These are phyloP conservation scores for Triadica sebifera DNA, from an alignment of 345 rosid genomes.

Conservation along the genomic window DNA sequence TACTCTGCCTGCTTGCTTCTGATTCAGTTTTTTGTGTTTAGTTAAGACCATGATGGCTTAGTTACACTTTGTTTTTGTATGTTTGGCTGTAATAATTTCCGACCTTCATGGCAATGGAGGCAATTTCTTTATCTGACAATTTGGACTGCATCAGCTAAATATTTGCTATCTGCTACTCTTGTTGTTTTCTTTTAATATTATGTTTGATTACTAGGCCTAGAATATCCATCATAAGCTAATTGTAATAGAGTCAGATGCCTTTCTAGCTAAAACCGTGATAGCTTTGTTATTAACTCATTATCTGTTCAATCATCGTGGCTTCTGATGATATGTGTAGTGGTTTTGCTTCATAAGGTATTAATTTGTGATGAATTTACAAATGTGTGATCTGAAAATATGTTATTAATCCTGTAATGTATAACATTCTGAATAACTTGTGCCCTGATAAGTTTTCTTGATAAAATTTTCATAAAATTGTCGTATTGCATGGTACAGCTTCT, in stretches of 20 bases:
- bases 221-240: neutral
- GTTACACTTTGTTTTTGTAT: neutral
- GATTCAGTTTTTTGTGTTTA: neutral
- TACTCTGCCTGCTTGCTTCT: neutral
- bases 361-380: neutral
- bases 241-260: neutral
- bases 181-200: no score
- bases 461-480: no score
- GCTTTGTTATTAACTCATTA: neutral
- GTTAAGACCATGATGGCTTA: neutral
- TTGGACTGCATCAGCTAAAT: no score
- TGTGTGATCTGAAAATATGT: no score
- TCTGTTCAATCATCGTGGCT: neutral
- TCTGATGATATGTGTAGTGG: neutral
- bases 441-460: no score
- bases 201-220: neutral
- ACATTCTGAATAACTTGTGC: neutral
- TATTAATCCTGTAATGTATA: neutral
- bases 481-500: conserved; percentile 34
- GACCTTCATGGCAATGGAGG: no score
- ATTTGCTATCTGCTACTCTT: no score
- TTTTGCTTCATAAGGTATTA: neutral
- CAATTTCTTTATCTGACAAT: neutral
- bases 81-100: neutral
- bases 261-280: neutral